Conservation (phyloP, 805 yeast species). For the Candida stauntonica region DNA sequence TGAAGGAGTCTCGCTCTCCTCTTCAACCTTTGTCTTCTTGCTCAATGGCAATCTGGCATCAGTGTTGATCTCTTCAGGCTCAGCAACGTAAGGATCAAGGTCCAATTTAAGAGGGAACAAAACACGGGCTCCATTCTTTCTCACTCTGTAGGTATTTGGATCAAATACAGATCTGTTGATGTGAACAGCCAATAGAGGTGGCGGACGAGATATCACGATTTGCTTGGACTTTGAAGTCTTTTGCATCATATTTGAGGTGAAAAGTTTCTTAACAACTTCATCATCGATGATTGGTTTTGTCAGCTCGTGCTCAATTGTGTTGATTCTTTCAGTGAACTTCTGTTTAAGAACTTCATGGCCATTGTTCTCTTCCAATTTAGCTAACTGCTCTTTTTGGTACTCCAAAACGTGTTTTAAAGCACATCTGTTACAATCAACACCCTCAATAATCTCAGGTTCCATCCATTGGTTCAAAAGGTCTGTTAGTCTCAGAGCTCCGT, state of each 20-base stretch:
- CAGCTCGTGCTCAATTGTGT: constrained; percentile 49
- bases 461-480: constrained; percentile 63
- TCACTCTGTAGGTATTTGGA: constrained; percentile 73
- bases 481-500: constrained; percentile 40
- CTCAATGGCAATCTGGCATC: constrained; percentile 79
- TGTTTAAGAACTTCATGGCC: constrained; percentile 18
- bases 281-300: constrained; percentile 70
- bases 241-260: constrained; percentile 68
- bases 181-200: constrained; percentile 78
- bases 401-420: constrained; percentile 60
- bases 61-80: constrained; percentile 62
- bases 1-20: no score
- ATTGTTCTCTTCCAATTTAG: constrained; percentile 24
- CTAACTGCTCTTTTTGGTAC: constrained; percentile 39
- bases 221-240: constrained; percentile 84
- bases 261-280: constrained; percentile 66
- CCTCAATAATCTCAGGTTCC: constrained; percentile 81
- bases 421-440: constrained; percentile 93
- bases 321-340: constrained; percentile 42
- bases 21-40: constrained; percentile 31
- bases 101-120: constrained; percentile 67
- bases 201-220: constrained; percentile 72
- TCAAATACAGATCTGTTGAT: constrained; percentile 93
- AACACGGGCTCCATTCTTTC: constrained; percentile 83
- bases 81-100: constrained; percentile 65